Percentiles rank a stretch among this genome's conserved stretches.
Evolutionary conservation across 768 basidiomycete genomes (phyloP).

Genomic region (Tylopilus cervinicoccineus): DNA sequence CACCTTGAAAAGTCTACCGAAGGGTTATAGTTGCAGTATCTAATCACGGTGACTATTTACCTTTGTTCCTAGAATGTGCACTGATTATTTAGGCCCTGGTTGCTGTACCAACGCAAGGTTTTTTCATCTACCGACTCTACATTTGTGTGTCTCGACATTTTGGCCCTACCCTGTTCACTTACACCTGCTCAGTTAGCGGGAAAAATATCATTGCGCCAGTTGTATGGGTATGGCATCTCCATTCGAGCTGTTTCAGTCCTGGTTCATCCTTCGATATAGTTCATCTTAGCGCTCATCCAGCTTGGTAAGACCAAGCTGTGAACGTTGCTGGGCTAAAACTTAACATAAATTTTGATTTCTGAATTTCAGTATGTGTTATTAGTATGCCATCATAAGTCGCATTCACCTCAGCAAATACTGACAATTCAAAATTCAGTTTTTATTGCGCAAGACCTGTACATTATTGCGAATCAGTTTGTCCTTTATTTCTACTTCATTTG

Average conservation of each 20-base stretch:
- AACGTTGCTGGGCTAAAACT: too few species aligned
- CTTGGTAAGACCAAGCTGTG: constrained; percentile 9
- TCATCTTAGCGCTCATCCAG: background rate
- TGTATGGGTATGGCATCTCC: constrained; percentile 14
- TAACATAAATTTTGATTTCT: too few species aligned
- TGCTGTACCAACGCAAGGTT: background rate
- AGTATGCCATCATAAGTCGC: too few species aligned
- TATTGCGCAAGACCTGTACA: too few species aligned
- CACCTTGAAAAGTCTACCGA: background rate
- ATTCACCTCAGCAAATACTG: too few species aligned
- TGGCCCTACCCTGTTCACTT: background rate
- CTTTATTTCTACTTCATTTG: too few species aligned
- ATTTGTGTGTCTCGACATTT: background rate
- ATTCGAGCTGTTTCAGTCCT: too few species aligned
- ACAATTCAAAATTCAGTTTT: too few species aligned
- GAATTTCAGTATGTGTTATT: too few species aligned
- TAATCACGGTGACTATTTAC: background rate
- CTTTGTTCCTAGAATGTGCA: too few species aligned
- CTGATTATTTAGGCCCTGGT: background rate
- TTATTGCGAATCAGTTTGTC: too few species aligned
- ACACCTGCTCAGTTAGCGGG: constrained; percentile 1
- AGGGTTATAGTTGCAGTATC: constrained; percentile 1
- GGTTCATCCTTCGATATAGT: background rate
- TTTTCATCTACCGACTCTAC: constrained; percentile 10
- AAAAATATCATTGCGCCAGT: constrained; percentile 1